Evolutionary conservation across 192 early-diverging fungal species (phyloP), one percentile per base, ranked within the genome.

Genomic region (Dispira simplex): DNA sequence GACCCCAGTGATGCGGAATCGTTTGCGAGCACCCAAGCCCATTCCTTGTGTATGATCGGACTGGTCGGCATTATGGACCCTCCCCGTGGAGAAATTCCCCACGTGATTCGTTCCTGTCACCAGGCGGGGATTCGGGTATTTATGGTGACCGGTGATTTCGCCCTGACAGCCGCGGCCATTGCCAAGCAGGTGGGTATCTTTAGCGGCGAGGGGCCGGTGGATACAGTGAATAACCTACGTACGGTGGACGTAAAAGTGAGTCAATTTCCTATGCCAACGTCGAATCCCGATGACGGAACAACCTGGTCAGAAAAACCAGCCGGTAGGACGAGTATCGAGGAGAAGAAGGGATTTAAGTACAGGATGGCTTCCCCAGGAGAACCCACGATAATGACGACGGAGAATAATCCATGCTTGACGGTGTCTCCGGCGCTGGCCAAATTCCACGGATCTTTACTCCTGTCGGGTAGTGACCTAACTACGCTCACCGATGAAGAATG

Each of bases 101-200:
- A 75, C 25, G 76, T 85, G 8, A 79, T 95, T 44, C 73, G 62
- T 44, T 75, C 67, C 0, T 80, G 80, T 49, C 79, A 80, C 44
- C 56, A 68, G 32, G 90, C 90, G 0, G 83, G 84, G 20, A 69
- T 90, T 47, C 78, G 86, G 45, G 76, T 95, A 51, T 83, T 85
- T 64, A 91, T 95, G 92, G 83, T 89, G 53, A 92, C 90, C 26
- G 91, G 90, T 55, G 90, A 93, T 62, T 86, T 84, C 66, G 70
- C 75, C 26, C 65, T 80, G 32, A 96, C 91, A 0, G 93, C 93
- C 5, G 85, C 77, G 16, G 79, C 82, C 16, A 90, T 96, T 52
- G 90, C 84, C 18, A 76, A 80, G 32, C 32, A 89, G 62, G 84
- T 91, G 67, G 84, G 83, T 20, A 86, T 96, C 51, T 83, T 93